Evolutionary conservation across 2,329 filamentous ascomycete species (phyloP).

Genomic region (Coniochaeta prunicola): DNA sequence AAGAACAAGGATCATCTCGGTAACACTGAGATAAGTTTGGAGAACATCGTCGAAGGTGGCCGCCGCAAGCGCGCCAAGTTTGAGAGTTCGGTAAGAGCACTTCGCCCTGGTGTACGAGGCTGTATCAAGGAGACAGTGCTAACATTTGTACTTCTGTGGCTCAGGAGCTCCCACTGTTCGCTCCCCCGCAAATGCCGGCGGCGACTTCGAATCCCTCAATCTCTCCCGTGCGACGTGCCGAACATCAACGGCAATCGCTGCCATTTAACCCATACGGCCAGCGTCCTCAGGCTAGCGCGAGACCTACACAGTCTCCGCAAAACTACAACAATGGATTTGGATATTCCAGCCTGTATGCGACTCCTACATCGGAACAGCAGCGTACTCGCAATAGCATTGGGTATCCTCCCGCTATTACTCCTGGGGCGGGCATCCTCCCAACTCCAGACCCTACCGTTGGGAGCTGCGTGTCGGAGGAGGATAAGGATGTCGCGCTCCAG

Average conservation of each 20-base stretch:
- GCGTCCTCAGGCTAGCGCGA: constrained; percentile 71
- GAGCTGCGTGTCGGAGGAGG: constrained; percentile 94
- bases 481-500: constrained; percentile 89
- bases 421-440: constrained; percentile 59
- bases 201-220: constrained; percentile 96
- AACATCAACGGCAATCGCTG: constrained; percentile 63
- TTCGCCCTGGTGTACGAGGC: background rate
- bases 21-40: constrained; percentile 93
- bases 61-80: constrained; percentile 90
- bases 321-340: constrained; percentile 54
- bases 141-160: constrained; percentile 10
- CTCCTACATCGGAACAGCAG: constrained; percentile 53
- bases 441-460: constrained; percentile 96
- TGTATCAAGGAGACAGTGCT: constrained; percentile 10
- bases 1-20: constrained; percentile 80
- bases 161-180: constrained; percentile 92
- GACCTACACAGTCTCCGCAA: constrained; percentile 77
- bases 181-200: constrained; percentile 86
- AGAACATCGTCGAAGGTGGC: constrained; percentile 96
- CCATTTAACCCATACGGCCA: constrained; percentile 66
- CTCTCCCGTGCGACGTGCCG: constrained; percentile 77
- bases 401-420: constrained; percentile 32
- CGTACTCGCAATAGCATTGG: constrained; percentile 59
- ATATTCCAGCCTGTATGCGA: constrained; percentile 53
- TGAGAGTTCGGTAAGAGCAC: constrained; percentile 84